Evolutionary conservation across 2,329 filamentous ascomycete species (phyloP).

Genomic region (Fusarium nanum): DNA sequence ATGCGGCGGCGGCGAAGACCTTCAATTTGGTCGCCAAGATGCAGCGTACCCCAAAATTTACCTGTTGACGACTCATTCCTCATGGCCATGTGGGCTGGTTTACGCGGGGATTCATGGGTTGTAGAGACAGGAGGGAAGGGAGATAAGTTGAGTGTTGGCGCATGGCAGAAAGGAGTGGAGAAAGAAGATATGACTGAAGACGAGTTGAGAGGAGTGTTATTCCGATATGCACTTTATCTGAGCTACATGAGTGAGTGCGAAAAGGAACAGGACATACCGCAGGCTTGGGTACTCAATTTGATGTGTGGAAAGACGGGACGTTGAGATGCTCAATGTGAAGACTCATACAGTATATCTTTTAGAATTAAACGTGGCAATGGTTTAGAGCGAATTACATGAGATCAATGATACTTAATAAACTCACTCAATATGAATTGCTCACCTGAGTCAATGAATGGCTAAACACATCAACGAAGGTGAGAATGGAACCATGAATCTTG

Average conservation of each 20-base stretch:
- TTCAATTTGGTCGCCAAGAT: conserved; percentile 53
- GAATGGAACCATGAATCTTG: not conserved
- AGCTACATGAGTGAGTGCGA: conserved; percentile 48
- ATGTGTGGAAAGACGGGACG: conserved; percentile 21
- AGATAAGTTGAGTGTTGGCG: conserved; percentile 18
- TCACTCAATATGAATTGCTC: not conserved
- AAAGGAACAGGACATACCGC: conserved; percentile 44
- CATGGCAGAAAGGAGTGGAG: conserved; percentile 39
- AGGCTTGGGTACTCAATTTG: conserved; percentile 49
- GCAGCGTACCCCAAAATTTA: conserved; percentile 47
- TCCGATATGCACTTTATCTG: conserved; percentile 52
- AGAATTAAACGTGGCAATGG: not conserved
- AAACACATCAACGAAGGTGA: not conserved
- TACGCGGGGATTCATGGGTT: conserved; percentile 45
- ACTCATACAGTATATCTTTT: not conserved
- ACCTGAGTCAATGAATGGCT: not conserved
- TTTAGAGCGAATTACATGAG: not conserved
- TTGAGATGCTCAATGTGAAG: not conserved
- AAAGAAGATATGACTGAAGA: conserved; percentile 41
- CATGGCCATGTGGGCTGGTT: conserved; percentile 47
- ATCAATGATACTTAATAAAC: not conserved
- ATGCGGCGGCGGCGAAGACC: conserved; percentile 35
- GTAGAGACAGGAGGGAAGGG: conserved; percentile 16
- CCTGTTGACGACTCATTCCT: conserved; percentile 50
- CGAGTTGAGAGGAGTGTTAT: conserved; percentile 45